Percentiles rank a stretch among this genome's conserved stretches.
These are phyloP conservation scores for Leptographium lundbergii DNA, from an alignment of 2,329 filamentous ascomycete genomes.

Conservation along the genomic window DNA sequence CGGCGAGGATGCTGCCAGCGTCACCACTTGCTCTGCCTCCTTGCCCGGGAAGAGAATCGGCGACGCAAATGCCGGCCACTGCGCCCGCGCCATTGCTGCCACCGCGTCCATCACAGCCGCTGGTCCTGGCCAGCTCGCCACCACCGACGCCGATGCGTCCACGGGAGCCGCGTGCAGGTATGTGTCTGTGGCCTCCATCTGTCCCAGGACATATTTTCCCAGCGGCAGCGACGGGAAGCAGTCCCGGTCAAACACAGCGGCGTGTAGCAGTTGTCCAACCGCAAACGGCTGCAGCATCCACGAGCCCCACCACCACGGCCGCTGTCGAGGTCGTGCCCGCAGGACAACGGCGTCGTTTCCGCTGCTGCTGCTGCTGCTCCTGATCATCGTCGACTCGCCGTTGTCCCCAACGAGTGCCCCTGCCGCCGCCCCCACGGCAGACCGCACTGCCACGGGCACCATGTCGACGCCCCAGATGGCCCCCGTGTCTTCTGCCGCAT, in stretches of 20 bases:
- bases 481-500: constrained; percentile 63
- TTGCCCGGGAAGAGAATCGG: constrained; percentile 75
- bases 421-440: constrained; percentile 23
- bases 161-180: constrained; percentile 66
- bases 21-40: constrained; percentile 38
- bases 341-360: not conserved
- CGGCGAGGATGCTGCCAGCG: constrained; percentile 49
- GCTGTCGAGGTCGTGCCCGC: constrained; percentile 32
- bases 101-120: constrained; percentile 71
- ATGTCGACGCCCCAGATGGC: constrained; percentile 49
- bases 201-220: constrained; percentile 47
- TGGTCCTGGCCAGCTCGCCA: constrained; percentile 59
- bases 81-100: constrained; percentile 65
- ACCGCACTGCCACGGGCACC: constrained; percentile 17
- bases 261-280: constrained; percentile 64
- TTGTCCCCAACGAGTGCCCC: constrained; percentile 9
- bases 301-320: constrained; percentile 74
- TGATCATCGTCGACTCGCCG: not conserved
- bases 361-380: constrained; percentile 19
- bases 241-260: constrained; percentile 65
- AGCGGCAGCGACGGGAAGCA: constrained; percentile 44
- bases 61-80: constrained; percentile 79
- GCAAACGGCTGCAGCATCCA: constrained; percentile 71
- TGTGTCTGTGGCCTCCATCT: constrained; percentile 44
- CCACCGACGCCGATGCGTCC: constrained; percentile 44